Evolutionary conservation across 306 rosid genomes (phyloP), one percentile per base, ranked within the genome.

Genomic region (Fragaria ananassa): DNA sequence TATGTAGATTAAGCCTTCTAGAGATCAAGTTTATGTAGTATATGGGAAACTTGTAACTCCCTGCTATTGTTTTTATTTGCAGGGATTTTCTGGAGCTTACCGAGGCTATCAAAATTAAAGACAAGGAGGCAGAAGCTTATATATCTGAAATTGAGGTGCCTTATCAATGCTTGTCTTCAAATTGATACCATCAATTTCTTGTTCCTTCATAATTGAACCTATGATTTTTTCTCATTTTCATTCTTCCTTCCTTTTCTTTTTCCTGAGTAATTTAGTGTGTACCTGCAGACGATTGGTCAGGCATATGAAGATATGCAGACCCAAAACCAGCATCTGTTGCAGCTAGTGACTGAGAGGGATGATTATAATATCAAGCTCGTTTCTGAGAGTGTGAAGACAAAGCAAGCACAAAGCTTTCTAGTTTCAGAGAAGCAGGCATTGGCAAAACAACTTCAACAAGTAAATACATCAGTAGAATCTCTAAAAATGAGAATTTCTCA

Each of bases 301-400:
- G 99, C 99, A 71, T 95, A 95, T 71, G 99, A 95, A 85, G 99
- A 95, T 87, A 95, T 95, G 99, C 99, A 92, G 90, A 92, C 91
- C 19, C 99, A 95, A 86, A 87, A 92, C 79, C 97, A 92, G 81
- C 91, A 90, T 86, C 87, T 95, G 76, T 76, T 90, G 85, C 90
- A 90, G 82, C 97, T 84, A 84, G 97, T 95, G 82, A 79, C 91
- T 9, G 97, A 89, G 86, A 92, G 99, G 89, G 99, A 95, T 82
- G 99, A 95, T 81, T 93, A 88, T 82, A 92, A 95, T 85, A 89
- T 95, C 45, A 95, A 95, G 99, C 93, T 95, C 45, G 97, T 95
- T 74, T 95, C 99, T 34, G 97, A 90, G 83, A 92, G 96, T 39
- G 97, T 95, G 82, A 95, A 92, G 89, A 78, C 92, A 76, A 95